Evolutionary conservation across 1,139 yeast species (phyloP), one percentile per base, ranked within the genome.

Genomic region (Yamadazyma spencermartinsiae): DNA sequence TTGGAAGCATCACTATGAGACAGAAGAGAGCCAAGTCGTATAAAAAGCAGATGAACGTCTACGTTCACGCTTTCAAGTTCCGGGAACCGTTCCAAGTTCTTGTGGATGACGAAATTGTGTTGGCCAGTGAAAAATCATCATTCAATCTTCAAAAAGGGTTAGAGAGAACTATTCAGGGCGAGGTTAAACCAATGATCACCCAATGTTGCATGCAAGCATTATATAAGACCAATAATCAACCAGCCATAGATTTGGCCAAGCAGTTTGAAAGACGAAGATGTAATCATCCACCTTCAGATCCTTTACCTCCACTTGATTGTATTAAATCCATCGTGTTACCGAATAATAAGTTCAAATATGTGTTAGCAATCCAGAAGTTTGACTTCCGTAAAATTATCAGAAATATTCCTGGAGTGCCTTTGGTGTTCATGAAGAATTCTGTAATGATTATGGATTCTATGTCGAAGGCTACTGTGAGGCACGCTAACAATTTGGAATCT

Each of bases 391-490:
- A 78, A 41, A 65, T 68, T 36, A 68, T 92, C 46, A 74, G 98
- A 48, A 68, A 68, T 24, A 72, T 89, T 12, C 95, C 98, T 0
- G 98, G 96, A 9, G 85, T 88, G 2, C 99, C 99, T 0, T 63
- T 92, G 48, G 68, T 90, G 7, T 89, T 86, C 59, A 80, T 92
- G 78, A 84, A 86, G 55, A 74, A 96, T 46, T 80, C 96, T 1
- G 98, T 94, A 16, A 86, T 92, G 92, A 82, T 92, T 32, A 82
- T 92, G 94, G 99, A 92, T 61, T 96, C 96, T 11, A 68, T 90
- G 49, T 85, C 95, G 36, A 77, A 76, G 33, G 86, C 86, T 9
- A 84, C 94, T 34, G 72, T 74, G 13, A 63, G 65, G 37, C 76
- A 73, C 25, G 80, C 86, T 31, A 63, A 64, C 31, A 54, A 61